Evolutionary conservation across 768 basidiomycete species (phyloP), one percentile per base, ranked within the genome.

Genomic region (Panus rudis): DNA sequence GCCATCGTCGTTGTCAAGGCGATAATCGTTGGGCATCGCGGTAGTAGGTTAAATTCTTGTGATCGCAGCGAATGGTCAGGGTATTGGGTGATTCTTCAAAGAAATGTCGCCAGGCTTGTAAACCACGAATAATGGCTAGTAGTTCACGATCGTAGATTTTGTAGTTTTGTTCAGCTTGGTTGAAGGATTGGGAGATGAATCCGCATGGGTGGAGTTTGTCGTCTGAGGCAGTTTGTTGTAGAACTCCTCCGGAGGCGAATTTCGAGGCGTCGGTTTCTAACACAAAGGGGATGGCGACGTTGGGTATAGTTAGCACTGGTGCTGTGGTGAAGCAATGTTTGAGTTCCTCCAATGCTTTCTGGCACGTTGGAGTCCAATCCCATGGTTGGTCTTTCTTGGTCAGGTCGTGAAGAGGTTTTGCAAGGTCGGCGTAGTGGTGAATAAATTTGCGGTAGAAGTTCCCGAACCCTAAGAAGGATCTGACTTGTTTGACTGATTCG

Each of bases 141-240:
- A 69, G 41, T 48, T 71, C 69, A 39, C 63, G 63, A 42, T 69
- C 51, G 51, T 69, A 61, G 39, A 65, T 61, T 12, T 64, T 54
- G 45, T 64, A 64, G 47, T 65, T 64, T 6, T 47, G 32, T 47
- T 75, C 63, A 0, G 60, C 58, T 0, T 48, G 24, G 10, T 45
- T 53, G 13, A 60, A 38, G 7, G 50, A 20, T n/a, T 52, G 44
- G 1, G 51, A 56, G n/a, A 53, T 34, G 31, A 51, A 64, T 8
- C 52, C 57, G 20, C 63, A 37, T 3, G 63, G 56, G 12, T 43
- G 46, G 55, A 39, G 57, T 37, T 11, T 14, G 1, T 37, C 41
- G 25, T 48, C 47, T 1, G 31, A 26, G 25, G 57, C 47, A 12
- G 49, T 16, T 39, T 59, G 58, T 16, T 50, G 42, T 8, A 58